Percentiles rank a stretch among this genome's conserved stretches.
phyloP scores from a whole-genome alignment of 257 asterid genomes.

The Cordia subcordata region DNA sequence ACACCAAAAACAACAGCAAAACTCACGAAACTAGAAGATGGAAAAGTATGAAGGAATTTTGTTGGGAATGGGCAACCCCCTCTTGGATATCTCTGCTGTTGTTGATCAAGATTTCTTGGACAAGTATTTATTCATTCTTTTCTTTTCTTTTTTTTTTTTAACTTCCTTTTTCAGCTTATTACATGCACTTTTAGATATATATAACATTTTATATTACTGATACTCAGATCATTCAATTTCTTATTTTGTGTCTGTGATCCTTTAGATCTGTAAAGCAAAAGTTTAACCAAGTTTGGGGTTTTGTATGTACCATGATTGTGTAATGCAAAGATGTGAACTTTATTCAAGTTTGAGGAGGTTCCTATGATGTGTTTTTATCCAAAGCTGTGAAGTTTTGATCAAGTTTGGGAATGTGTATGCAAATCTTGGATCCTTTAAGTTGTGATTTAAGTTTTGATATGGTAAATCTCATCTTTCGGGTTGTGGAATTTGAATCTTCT shows the following conservation, averaged over 20 bases:
- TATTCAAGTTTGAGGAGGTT: too few relatives aligned
- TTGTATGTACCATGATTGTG: not conserved
- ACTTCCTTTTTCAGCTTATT: too few relatives aligned
- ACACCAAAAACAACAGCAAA: not conserved
- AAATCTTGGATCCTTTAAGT: not conserved
- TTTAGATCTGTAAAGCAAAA: not conserved
- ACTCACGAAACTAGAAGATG: constrained; percentile 21
- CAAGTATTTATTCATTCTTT: constrained; percentile 42
- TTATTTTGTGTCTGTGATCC: too few relatives aligned
- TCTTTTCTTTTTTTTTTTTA: not conserved
- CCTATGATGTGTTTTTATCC: too few relatives aligned
- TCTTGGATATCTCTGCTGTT: constrained; percentile 75
- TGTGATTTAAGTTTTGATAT: not conserved
- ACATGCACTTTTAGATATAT: too few relatives aligned
- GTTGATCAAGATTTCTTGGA: constrained; percentile 79
- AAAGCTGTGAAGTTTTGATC: too few relatives aligned
- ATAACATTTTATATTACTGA: too few relatives aligned
- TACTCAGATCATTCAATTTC: too few relatives aligned
- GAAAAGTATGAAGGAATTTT: constrained; percentile 56
- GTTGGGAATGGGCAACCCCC: constrained; percentile 95
- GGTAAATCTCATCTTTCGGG: not conserved
- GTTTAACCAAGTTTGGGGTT: not conserved
- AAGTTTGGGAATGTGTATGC: not conserved
- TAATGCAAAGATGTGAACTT: not conserved
- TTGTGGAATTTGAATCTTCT: not conserved